phyloP scores from a whole-genome alignment of 2,329 filamentous ascomycete genomes.

The Coniochaeta sp. region DNA sequence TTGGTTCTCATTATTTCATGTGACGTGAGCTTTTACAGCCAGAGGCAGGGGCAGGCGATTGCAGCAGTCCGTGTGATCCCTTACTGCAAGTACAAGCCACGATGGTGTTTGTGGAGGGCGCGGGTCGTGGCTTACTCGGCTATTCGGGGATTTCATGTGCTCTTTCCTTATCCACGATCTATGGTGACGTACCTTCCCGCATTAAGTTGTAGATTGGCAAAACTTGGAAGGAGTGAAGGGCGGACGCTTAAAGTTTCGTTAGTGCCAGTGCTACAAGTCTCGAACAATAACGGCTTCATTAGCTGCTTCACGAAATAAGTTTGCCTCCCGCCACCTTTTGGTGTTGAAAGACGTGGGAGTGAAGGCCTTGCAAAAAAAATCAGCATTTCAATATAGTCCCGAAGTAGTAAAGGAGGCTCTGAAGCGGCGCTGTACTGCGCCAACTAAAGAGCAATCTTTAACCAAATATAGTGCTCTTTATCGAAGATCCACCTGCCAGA shows the following conservation, averaged over 20 bases:
- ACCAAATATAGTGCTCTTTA: not conserved
- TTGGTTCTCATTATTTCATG: no score
- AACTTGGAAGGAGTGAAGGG: not conserved
- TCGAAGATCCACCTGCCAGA: not conserved
- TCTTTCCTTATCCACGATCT: not conserved
- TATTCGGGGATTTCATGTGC: not conserved
- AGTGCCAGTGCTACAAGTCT: not conserved
- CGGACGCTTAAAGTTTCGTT: not conserved
- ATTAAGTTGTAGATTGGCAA: not conserved
- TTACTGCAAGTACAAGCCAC: not conserved
- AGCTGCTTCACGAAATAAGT: no score
- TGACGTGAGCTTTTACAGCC: not conserved
- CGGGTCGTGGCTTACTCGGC: not conserved
- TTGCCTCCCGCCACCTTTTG: not conserved
- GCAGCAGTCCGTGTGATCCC: no score
- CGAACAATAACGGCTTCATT: no score
- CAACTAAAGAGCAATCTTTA: not conserved
- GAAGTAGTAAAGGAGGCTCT: not conserved
- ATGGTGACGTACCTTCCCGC: not conserved
- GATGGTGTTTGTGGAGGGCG: not conserved
- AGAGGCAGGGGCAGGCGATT: no score
- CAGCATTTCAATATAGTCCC: not conserved
- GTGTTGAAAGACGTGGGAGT: not conserved
- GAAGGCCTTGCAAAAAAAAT: not conserved
- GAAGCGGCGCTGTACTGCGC: no score